phyloP scores from a whole-genome alignment of 1,284 basidiomycete species.

The Cryptococcus sp. region DNA sequence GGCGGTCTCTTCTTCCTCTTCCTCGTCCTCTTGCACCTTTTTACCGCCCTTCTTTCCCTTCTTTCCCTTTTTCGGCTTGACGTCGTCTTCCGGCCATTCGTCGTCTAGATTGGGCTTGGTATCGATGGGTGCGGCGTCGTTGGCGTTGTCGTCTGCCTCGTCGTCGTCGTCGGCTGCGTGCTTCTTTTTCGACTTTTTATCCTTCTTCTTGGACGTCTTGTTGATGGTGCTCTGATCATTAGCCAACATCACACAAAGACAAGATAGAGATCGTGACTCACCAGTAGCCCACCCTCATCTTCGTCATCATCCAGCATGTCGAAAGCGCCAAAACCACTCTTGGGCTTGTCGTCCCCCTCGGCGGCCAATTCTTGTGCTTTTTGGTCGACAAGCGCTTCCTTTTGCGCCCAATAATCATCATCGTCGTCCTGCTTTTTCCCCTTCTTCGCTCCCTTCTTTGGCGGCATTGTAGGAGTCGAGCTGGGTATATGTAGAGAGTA shows the following conservation, averaged over 20 bases:
- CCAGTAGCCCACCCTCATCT: conserved; percentile 76
- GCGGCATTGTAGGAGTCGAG: conserved; percentile 57
- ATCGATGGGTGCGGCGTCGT: conserved; percentile 12
- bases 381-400: conserved; percentile 33
- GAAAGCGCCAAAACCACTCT: conserved; percentile 34
- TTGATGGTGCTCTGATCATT: conserved; percentile 18
- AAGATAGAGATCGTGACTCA: conserved; percentile 46
- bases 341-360: conserved; percentile 56
- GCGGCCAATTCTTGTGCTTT: conserved; percentile 54
- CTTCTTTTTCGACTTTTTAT: conserved; percentile 21
- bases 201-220: conserved; percentile 18
- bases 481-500: no score
- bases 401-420: conserved; percentile 63
- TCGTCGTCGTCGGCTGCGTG: conserved; percentile 11
- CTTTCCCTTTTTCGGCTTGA: conserved; percentile 50
- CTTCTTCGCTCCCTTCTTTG: conserved; percentile 78
- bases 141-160: conserved; percentile 13
- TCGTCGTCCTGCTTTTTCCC: conserved; percentile 66
- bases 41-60: conserved; percentile 51
- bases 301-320: conserved; percentile 54
- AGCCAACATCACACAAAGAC: not conserved
- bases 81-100: conserved; percentile 47
- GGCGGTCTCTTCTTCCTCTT: conserved; percentile 40
- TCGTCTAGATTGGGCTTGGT: conserved; percentile 33
- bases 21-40: conserved; percentile 15